Evolutionary conservation across 1,284 basidiomycete species (phyloP).

Genomic region (Ustilago nuda): DNA sequence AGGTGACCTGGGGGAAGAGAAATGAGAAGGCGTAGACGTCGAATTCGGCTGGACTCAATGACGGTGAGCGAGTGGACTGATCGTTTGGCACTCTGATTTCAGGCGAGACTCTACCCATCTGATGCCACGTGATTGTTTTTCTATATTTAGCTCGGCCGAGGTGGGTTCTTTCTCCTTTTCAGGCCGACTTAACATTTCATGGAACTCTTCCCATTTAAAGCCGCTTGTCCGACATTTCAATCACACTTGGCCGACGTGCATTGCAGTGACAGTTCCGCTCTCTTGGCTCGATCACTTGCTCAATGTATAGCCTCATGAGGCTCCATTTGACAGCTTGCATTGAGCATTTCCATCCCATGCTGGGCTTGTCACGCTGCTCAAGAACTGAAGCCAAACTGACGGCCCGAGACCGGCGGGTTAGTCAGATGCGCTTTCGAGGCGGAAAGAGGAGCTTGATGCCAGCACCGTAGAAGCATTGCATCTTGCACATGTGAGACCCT

Average conservation of each 20-base stretch:
- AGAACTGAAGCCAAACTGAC: neutral
- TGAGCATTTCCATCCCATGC: neutral
- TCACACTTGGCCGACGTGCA: neutral
- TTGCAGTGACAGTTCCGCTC: neutral
- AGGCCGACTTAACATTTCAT: no score
- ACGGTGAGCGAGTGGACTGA: constrained; percentile 1
- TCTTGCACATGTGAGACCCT: constrained; percentile 18
- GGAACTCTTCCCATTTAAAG: no score
- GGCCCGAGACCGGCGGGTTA: constrained; percentile 2
- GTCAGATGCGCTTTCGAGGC: neutral
- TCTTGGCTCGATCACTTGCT: neutral
- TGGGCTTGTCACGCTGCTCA: neutral
- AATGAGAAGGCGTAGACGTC: constrained; percentile 26
- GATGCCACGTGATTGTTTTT: no score
- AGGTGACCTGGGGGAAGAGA: constrained; percentile 44
- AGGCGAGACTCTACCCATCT: no score
- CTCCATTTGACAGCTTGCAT: neutral
- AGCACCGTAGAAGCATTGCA: neutral
- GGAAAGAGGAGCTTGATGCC: neutral
- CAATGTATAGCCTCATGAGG: neutral
- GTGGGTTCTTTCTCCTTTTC: no score
- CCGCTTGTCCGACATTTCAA: no score
- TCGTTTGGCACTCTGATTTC: neutral
- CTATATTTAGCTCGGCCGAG: no score
- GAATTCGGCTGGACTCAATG: constrained; percentile 23